Evolutionary conservation across 352 stramenopile genomes (phyloP).

Genomic region (Phytopythium montanum): DNA sequence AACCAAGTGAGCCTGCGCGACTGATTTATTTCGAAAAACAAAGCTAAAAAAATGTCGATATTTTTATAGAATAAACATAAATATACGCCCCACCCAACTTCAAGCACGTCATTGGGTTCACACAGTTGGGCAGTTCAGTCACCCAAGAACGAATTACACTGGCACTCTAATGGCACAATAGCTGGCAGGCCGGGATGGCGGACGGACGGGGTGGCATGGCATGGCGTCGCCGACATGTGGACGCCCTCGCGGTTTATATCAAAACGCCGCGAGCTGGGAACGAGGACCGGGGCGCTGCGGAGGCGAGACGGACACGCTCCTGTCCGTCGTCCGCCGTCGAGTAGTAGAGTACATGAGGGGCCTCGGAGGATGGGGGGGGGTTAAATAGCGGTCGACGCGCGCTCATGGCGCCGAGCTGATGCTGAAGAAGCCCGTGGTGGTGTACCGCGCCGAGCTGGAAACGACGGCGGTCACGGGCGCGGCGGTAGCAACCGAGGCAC

Average conservation of each 20-base stretch:
- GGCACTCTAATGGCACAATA: conserved; percentile 1
- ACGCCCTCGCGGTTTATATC: neutral
- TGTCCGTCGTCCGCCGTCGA: neutral
- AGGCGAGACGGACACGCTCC: too few species aligned
- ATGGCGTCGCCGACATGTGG: too few species aligned
- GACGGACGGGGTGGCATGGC: neutral
- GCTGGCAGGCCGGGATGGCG: neutral
- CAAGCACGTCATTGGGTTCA: neutral
- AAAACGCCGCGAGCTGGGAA: neutral
- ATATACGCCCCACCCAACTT: neutral
- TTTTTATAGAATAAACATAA: neutral
- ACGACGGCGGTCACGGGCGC: conserved; percentile 65
- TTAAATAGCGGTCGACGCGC: neutral
- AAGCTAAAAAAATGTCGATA: neutral
- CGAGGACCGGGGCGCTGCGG: too few species aligned
- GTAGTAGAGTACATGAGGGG: neutral
- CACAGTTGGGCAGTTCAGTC: neutral
- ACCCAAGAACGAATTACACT: too few species aligned
- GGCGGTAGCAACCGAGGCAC: conserved; percentile 1
- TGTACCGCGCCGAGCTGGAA: conserved; percentile 53
- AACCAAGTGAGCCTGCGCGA: neutral
- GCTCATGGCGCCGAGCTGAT: conserved; percentile 54
- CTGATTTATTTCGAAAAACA: conserved; percentile 1
- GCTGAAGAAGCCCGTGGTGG: conserved; percentile 67
- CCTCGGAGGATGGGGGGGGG: neutral